Evolutionary conservation across 805 yeast genomes (phyloP).

Genomic region (Nakazawaea siamensis): DNA sequence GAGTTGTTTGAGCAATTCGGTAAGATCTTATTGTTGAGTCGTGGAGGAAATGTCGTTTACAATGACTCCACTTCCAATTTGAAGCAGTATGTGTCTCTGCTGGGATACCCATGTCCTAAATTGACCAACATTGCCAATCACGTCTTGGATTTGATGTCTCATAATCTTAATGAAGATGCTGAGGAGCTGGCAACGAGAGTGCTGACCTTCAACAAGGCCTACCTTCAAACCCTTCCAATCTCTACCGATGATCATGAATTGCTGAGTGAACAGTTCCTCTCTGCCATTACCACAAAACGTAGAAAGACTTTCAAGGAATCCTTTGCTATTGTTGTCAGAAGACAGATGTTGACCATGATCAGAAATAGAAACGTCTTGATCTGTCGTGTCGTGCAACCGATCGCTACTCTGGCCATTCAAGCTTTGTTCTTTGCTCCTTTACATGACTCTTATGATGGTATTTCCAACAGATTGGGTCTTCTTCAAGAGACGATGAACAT

Average conservation of each 20-base stretch:
- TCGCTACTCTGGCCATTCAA: slow-evolving; percentile 55
- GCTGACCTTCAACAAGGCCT: neutral
- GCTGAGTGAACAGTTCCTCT: slow-evolving; percentile 1
- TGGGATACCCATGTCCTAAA: slow-evolving; percentile 52
- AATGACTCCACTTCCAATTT: slow-evolving; percentile 46
- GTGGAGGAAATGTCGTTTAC: slow-evolving; percentile 64
- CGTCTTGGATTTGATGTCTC: slow-evolving; percentile 62
- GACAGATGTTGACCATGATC: slow-evolving; percentile 34
- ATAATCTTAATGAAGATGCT: slow-evolving; percentile 19
- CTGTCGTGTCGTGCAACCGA: slow-evolving; percentile 58
- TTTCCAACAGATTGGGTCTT: slow-evolving; percentile 64
- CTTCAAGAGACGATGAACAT: slow-evolving; percentile 50
- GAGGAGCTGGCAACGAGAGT: neutral
- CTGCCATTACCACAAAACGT: slow-evolving; percentile 1
- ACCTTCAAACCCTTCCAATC: neutral
- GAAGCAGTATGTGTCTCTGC: slow-evolving; percentile 33
- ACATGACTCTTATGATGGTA: slow-evolving; percentile 37
- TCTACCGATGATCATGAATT: neutral
- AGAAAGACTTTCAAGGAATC: slow-evolving; percentile 4
- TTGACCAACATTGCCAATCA: slow-evolving; percentile 68
- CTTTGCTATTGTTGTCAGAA: slow-evolving; percentile 17
- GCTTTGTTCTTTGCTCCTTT: slow-evolving; percentile 64
- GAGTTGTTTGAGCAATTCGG: slow-evolving; percentile 61
- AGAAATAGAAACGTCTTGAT: slow-evolving; percentile 50
- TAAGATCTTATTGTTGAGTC: slow-evolving; percentile 61